These are phyloP conservation scores for Fraxinus sp. DNA, from an alignment of 305 asterid genomes.

Conservation along the genomic window DNA sequence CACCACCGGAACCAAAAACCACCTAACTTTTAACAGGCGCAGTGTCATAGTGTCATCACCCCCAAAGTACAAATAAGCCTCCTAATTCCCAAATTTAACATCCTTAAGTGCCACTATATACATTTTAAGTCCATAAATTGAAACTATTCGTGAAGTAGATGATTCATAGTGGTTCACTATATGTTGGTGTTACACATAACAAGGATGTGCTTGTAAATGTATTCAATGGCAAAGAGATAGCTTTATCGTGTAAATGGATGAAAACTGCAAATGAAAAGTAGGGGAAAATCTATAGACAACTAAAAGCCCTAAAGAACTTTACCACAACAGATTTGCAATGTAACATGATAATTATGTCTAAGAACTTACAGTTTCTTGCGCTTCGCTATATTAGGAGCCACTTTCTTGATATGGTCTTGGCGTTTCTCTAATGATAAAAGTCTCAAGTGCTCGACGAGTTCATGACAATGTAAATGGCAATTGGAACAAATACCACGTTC, in stretches of 20 bases:
- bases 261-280: neutral
- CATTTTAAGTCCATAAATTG: neutral
- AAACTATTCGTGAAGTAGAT: neutral
- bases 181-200: neutral
- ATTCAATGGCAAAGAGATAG: neutral
- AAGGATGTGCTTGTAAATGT: neutral
- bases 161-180: neutral
- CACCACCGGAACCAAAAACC: neutral
- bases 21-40: neutral
- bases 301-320: neutral
- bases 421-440: conserved; percentile 69
- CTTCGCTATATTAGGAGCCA: conserved; percentile 68
- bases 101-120: neutral
- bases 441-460: conserved; percentile 67
- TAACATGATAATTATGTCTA: neutral
- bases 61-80: neutral
- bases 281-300: neutral
- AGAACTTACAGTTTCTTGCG: conserved; percentile 57
- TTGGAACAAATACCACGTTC: conserved; percentile 82
- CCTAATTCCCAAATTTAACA: neutral
- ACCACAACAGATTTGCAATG: conserved; percentile 5
- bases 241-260: neutral
- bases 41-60: neutral
- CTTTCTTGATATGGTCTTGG: conserved; percentile 49
- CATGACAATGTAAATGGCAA: conserved; percentile 79